Percentiles rank a stretch among this genome's conserved stretches.
phyloP scores from a whole-genome alignment of 257 asterid species.

The Verbascum thapsus region DNA sequence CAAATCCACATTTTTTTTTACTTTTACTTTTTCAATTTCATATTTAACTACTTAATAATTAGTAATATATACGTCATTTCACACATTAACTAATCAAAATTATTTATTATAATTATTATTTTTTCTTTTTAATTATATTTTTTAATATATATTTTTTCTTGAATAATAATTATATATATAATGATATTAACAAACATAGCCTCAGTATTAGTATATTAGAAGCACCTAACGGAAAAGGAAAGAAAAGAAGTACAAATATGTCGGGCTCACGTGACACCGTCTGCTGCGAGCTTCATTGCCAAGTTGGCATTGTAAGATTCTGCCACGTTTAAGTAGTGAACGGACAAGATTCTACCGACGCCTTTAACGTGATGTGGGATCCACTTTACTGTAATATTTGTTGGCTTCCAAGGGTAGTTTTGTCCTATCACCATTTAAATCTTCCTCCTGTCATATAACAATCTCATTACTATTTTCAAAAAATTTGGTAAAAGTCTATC shows the following conservation, averaged over 20 bases:
- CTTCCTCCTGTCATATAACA: neutral
- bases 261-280: conserved; percentile 52
- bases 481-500: no score
- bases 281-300: conserved; percentile 32
- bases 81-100: no score
- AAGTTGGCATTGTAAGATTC: conserved; percentile 37
- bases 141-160: no score
- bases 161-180: no score
- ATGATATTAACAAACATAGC: no score
- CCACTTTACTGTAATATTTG: conserved; percentile 26
- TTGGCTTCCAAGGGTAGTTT: neutral
- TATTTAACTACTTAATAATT: no score
- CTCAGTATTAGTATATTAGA: neutral
- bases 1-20: no score
- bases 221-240: neutral
- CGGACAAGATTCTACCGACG: conserved; percentile 41
- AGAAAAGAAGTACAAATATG: conserved; percentile 16
- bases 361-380: conserved; percentile 39
- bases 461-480: neutral
- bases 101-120: no score
- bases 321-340: conserved; percentile 1
- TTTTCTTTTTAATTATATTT: no score
- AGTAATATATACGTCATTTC: no score
- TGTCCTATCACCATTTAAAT: neutral
- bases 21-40: no score